A percentile compares a stretch with the other conserved stretches of the same genome.
phyloP scores from a whole-genome alignment of 2,329 filamentous ascomycete genomes.

The Microcyclosporella mali region DNA sequence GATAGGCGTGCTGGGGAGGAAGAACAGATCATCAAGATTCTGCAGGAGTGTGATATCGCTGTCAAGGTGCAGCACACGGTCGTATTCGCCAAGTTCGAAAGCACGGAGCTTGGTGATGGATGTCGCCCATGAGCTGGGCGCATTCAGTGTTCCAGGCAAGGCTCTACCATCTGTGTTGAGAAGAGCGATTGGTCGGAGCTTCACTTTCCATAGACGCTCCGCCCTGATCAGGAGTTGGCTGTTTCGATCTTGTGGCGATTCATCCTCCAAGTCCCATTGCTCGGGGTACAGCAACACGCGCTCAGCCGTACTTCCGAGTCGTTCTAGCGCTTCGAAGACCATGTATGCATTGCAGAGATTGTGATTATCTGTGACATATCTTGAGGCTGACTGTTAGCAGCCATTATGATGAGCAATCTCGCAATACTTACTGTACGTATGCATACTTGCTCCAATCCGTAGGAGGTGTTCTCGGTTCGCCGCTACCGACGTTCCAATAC shows the following conservation, averaged over 20 bases:
- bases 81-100: slow-evolving; percentile 61
- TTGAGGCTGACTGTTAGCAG: not conserved
- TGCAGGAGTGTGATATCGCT: slow-evolving; percentile 59
- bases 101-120: slow-evolving; percentile 60
- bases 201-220: slow-evolving; percentile 44
- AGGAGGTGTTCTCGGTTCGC: slow-evolving; percentile 4
- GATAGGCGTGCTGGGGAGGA: slow-evolving; percentile 51
- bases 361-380: slow-evolving; percentile 23
- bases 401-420: not conserved
- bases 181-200: slow-evolving; percentile 45
- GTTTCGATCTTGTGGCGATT: slow-evolving; percentile 32
- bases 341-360: slow-evolving; percentile 28
- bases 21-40: slow-evolving; percentile 64
- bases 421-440: slow-evolving; percentile 19
- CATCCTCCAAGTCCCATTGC: slow-evolving; percentile 32
- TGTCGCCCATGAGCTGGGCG: slow-evolving; percentile 48
- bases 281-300: slow-evolving; percentile 42
- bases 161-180: slow-evolving; percentile 24
- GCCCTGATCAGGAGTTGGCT: slow-evolving; percentile 33
- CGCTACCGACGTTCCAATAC: slow-evolving; percentile 8
- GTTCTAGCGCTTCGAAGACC: slow-evolving; percentile 39
- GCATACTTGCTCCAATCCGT: slow-evolving; percentile 19
- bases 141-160: slow-evolving; percentile 29
- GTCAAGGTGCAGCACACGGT: slow-evolving; percentile 53
- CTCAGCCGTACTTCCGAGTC: slow-evolving; percentile 40